A percentile compares a stretch with the other conserved stretches of the same genome.
These are phyloP conservation scores for Oryza nivara DNA, from an alignment of 176 grass and related monocot species.

Conservation along the genomic window DNA sequence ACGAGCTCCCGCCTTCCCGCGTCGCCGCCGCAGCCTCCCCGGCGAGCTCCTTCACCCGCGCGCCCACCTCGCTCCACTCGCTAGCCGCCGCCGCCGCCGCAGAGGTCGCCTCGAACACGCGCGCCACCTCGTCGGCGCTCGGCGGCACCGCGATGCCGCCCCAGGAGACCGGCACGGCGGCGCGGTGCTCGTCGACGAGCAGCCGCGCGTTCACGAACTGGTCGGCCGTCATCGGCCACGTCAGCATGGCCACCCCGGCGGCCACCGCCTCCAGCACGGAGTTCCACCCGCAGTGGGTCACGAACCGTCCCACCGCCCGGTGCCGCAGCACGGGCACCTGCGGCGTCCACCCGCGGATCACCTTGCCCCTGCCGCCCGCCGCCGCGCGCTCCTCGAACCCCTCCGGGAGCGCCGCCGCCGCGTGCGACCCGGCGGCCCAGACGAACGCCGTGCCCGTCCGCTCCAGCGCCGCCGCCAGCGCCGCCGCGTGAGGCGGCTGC, in stretches of 20 bases:
- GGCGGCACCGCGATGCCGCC: slow-evolving; percentile 48
- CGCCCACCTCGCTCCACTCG: not conserved
- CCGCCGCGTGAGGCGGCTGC: slow-evolving; percentile 32
- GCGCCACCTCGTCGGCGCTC: slow-evolving; percentile 25
- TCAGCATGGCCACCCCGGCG: slow-evolving; percentile 71
- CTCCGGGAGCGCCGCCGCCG: slow-evolving; percentile 47
- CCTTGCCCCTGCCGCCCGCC: slow-evolving; percentile 35
- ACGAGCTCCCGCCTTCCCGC: slow-evolving; percentile 54
- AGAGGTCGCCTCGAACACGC: slow-evolving; percentile 21
- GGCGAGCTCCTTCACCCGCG: slow-evolving; percentile 36
- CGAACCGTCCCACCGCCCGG: slow-evolving; percentile 64
- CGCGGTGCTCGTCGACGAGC: slow-evolving; percentile 53
- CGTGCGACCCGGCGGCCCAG: slow-evolving; percentile 35
- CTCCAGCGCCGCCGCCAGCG: slow-evolving; percentile 61
- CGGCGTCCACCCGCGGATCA: slow-evolving; percentile 68
- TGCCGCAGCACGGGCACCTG: slow-evolving; percentile 66
- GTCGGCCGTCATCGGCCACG: slow-evolving; percentile 74
- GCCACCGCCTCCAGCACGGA: slow-evolving; percentile 49
- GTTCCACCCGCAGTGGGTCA: slow-evolving; percentile 75
- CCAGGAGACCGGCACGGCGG: slow-evolving; percentile 42
- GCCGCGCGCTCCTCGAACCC: slow-evolving; percentile 55
- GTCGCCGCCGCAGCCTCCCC: slow-evolving; percentile 26
- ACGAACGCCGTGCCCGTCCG: slow-evolving; percentile 59
- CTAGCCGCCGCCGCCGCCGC: not conserved
- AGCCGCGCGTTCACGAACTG: slow-evolving; percentile 72